Base-by-base conservation (phyloP, 106 monocot genomes). In the Triglochin maritima region DNA sequence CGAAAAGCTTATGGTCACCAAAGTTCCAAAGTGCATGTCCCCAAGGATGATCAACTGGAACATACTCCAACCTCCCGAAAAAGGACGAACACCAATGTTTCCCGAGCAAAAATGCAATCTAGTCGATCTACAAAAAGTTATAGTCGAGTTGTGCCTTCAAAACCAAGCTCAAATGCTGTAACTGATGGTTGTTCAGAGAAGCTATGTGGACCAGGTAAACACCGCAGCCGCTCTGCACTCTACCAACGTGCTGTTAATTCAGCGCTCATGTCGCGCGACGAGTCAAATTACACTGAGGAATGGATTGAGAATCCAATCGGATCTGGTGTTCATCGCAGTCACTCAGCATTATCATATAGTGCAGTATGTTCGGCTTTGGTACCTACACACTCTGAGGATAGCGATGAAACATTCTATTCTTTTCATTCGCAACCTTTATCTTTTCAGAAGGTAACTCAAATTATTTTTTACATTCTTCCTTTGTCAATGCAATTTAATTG, bases 1-100 rank as follows among this genome's bases (percentile, higher is more conserved):
- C 71, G 89, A 11, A 82, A 72, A 76, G 82, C 82, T 4, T 85
- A 88, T 71, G 90, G 84, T 17, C 81, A 83, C 66, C 85, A 90
- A 74, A 52, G 64, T 45, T 54, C 75, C 13, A 62, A 73, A 3
- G 42, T 72, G 15, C 81, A 82, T 49, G 79, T 82, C 62, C 5
- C 67, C 46, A 60, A 11, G 9, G 54, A 59, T 9, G 65, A 11
- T 44, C 57, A 49, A 69, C 47, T 73, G 2, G 81, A 14, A 71
- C 49, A 61, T 44, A 64, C 64, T 52, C 9, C 49, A 4, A 60
- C 62, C 70, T 80, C 66, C 45, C 72, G 72, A 58, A 42, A 64
- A 55, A 61, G 17, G 62, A 46, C 62, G 9, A 54, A 73, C 69
- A 60, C 70, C 44, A 77, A 85, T 14, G 51, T 62, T 66, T 7